Evolutionary conservation across 2,329 filamentous ascomycete species (phyloP), one percentile per base, ranked within the genome.

Genomic region (Colletotrichum sojae): DNA sequence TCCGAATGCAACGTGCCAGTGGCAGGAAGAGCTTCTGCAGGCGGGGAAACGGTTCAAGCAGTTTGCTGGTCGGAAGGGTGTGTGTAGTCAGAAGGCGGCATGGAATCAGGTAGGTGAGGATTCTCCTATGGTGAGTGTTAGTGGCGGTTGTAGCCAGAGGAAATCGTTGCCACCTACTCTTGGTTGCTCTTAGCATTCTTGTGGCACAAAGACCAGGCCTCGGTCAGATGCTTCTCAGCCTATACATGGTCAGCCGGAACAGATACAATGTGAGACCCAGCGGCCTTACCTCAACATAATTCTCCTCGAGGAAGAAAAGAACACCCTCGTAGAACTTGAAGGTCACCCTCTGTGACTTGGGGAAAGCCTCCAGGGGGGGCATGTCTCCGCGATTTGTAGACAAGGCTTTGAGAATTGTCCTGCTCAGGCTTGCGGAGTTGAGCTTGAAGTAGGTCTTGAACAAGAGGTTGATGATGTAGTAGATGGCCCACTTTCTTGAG

Each of bases 391-490:
- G 83, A 63, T 92, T 91, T 13, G 94, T 95, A 54, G 91, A 87
- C 55, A 99, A 86, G 0, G 94, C 94, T 73, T 92, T 93, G 54
- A 99, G 85, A 57, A 98, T 91, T 73, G 96, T 98, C 78, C 96
- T 94, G 18, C 92, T 97, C 20, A 98, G 85, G n/a, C 90, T 91
- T 66, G 97, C 92, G 40, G 92, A 93, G 81, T 97, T 97, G 71
- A 98, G 85, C 83, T 94, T 97, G 85, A 99, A 99, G 80, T 98
- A 98, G 1, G 95, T 98, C 82, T 98, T 98, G 89, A 99, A 99
- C 15, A 98, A 86, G 8, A 99, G 87, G 77, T 97, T 98, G 76
- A 95, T 94, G 73, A 95, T 91, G 79, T 94, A 95, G 83, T 99
- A 99, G 55, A 97, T 93, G 6, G 94, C 97, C 96, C 96, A 99